These are phyloP conservation scores for Cadophora luteo-olivacea DNA, from an alignment of 2,329 filamentous ascomycete genomes.

Conservation along the genomic window DNA sequence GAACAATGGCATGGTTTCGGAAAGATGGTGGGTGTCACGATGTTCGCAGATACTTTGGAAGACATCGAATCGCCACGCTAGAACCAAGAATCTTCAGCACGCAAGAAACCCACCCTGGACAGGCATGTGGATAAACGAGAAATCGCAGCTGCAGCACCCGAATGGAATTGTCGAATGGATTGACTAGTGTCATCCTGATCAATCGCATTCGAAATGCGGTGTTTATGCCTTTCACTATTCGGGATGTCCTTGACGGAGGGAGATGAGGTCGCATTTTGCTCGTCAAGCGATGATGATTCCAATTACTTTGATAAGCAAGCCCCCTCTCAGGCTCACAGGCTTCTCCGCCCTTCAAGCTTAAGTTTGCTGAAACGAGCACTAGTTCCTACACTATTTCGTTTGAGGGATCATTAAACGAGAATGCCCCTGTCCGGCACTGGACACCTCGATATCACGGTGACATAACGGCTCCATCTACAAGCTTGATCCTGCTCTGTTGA, in stretches of 20 bases:
- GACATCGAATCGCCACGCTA: conserved; percentile 34
- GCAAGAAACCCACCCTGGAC: conserved; percentile 30
- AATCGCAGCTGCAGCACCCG: conserved; percentile 23
- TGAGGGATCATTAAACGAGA: conserved; percentile 13
- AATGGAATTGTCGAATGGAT: background rate
- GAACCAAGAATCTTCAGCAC: conserved; percentile 31
- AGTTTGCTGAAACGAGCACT: background rate
- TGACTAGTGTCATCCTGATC: conserved; percentile 9
- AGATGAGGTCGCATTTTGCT: conserved; percentile 15
- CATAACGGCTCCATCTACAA: conserved; percentile 14
- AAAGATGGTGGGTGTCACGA: conserved; percentile 28
- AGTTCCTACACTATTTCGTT: conserved; percentile 4
- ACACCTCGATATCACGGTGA: conserved; percentile 19
- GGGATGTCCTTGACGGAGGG: conserved; percentile 6
- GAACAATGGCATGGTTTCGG: conserved; percentile 10
- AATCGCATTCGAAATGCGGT: conserved; percentile 17
- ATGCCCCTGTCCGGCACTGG: conserved; percentile 22
- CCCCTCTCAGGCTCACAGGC: background rate
- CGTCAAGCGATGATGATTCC: conserved; percentile 5
- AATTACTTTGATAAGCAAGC: conserved; percentile 8
- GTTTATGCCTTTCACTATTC: conserved; percentile 11
- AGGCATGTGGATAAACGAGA: conserved; percentile 26
- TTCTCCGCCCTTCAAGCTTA: conserved; percentile 16
- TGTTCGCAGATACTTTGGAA: conserved; percentile 24
- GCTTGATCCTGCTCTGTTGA: conserved; percentile 19